A percentile compares a stretch with the other conserved stretches of the same genome.
phyloP scores from a whole-genome alignment of 192 early-diverging fungal species.

The Rhizoclosmatium globosum region DNA sequence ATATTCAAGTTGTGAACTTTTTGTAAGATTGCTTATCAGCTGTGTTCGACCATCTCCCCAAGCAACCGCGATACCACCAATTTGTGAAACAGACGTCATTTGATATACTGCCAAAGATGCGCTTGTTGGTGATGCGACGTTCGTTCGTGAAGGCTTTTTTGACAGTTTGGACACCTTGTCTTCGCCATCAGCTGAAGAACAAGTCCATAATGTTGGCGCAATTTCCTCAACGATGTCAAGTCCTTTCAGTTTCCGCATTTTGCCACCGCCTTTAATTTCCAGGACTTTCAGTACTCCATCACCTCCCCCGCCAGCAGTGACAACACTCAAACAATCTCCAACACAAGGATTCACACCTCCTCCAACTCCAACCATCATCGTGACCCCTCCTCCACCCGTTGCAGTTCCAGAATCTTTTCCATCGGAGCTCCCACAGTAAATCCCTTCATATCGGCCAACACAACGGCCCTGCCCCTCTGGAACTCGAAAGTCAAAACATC shows the following conservation, averaged over 20 bases:
- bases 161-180: background rate
- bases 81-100: slow-evolving; percentile 6
- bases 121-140: background rate
- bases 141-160: background rate
- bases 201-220: background rate
- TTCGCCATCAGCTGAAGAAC: background rate
- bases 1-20: background rate
- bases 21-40: slow-evolving; percentile 5
- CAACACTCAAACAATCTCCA: background rate
- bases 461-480: slow-evolving; percentile 16
- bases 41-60: slow-evolving; percentile 21
- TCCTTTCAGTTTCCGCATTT: slow-evolving; percentile 2
- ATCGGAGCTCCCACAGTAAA: background rate
- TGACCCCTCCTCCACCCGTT: slow-evolving; percentile 6
- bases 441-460: slow-evolving; percentile 24
- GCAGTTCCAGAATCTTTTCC: background rate
- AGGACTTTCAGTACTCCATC: slow-evolving; percentile 15
- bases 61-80: slow-evolving; percentile 12
- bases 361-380: slow-evolving; percentile 26
- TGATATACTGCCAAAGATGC: slow-evolving; percentile 12
- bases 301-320: slow-evolving; percentile 1
- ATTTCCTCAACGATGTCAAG: background rate
- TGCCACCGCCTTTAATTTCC: slow-evolving; percentile 21
- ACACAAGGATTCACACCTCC: too few species aligned
- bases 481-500: slow-evolving; percentile 35